These are phyloP conservation scores for Chlorella sp. DNA, from an alignment of 139 green algal species.

Conservation along the genomic window DNA sequence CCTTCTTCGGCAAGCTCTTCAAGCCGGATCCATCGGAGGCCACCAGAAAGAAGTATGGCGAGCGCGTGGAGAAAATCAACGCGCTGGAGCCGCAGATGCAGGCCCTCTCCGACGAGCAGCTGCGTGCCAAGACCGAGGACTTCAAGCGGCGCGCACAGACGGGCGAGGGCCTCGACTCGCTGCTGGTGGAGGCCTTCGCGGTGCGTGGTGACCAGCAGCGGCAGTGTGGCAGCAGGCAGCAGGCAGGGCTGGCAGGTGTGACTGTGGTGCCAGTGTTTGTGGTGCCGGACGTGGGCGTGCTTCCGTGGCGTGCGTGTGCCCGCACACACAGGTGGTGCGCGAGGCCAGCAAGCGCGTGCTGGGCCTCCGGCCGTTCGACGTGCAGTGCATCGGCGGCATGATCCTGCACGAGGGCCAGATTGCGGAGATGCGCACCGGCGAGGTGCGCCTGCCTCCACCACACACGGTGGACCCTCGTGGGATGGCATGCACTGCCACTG, in stretches of 20 bases:
- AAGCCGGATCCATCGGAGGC: slow-evolving; percentile 45
- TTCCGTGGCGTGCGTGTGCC: neutral
- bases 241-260: neutral
- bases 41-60: slow-evolving; percentile 57
- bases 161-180: slow-evolving; percentile 71
- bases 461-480: too few species aligned
- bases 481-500: too few species aligned
- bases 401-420: slow-evolving; percentile 87
- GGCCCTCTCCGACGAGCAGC: slow-evolving; percentile 69
- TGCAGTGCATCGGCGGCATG: slow-evolving; percentile 96
- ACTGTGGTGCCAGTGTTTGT: neutral
- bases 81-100: slow-evolving; percentile 74
- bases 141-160: slow-evolving; percentile 54
- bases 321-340: slow-evolving; percentile 84
- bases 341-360: slow-evolving; percentile 90
- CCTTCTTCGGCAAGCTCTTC: slow-evolving; percentile 42
- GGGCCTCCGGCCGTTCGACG: slow-evolving; percentile 94
- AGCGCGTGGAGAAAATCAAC: slow-evolving; percentile 81
- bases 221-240: too few species aligned
- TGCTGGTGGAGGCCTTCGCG: slow-evolving; percentile 89
- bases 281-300: neutral
- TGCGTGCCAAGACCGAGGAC: slow-evolving; percentile 73
- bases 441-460: too few species aligned
- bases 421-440: slow-evolving; percentile 92
- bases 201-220: too few species aligned